phyloP scores from a whole-genome alignment of 495 filamentous ascomycete genomes.

The Hyaloscypha finlandica region DNA sequence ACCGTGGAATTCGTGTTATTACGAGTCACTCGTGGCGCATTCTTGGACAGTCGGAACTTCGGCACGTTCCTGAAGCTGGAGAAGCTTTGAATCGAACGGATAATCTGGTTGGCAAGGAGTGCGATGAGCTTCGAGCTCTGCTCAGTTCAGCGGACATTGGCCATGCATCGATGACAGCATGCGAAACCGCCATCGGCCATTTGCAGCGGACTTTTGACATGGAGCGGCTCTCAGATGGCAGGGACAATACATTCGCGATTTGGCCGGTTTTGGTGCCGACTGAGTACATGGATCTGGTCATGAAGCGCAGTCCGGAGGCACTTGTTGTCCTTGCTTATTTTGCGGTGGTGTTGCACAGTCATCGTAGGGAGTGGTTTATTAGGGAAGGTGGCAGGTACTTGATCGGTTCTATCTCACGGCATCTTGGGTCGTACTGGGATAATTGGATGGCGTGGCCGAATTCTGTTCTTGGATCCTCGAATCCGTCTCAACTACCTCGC shows the following conservation, averaged over 20 bases:
- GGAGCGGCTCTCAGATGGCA: background rate
- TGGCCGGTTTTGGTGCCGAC: background rate
- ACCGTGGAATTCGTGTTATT: background rate
- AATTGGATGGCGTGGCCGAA: slow-evolving; percentile 5
- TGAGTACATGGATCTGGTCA: background rate
- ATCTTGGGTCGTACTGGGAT: slow-evolving; percentile 1
- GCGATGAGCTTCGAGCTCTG: background rate
- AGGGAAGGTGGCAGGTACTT: background rate
- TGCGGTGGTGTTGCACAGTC: background rate
- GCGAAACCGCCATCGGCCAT: background rate
- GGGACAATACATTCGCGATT: background rate
- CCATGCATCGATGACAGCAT: background rate
- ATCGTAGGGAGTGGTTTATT: slow-evolving; percentile 1
- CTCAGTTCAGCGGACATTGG: background rate
- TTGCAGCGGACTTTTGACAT: background rate
- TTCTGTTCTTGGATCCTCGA: background rate
- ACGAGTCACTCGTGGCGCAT: background rate
- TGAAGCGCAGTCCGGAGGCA: background rate
- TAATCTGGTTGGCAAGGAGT: background rate
- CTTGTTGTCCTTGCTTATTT: slow-evolving; percentile 1
- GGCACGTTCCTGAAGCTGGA: background rate
- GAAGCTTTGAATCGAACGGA: background rate
- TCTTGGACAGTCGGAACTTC: background rate
- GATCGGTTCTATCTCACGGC: background rate
- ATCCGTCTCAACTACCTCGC: too few species aligned